Evolutionary conservation across 192 early-diverging fungal species (phyloP).

Genomic region (Coemansia brasiliensis): DNA sequence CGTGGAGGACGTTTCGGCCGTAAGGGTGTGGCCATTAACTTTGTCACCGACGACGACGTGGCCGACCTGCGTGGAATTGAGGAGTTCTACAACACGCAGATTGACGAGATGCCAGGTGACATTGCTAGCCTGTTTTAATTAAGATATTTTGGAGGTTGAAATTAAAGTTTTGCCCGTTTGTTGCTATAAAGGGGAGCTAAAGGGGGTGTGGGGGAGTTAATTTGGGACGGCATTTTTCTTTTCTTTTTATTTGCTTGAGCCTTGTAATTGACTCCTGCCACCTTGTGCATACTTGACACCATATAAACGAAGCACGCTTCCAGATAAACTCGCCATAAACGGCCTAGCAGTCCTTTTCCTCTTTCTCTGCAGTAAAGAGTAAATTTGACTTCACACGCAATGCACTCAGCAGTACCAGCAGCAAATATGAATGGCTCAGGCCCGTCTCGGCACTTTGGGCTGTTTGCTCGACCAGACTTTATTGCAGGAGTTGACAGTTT

Average conservation of each 20-base stretch:
- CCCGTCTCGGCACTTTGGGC: slow-evolving; percentile 11
- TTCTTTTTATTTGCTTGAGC: no score
- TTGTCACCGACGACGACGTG: slow-evolving; percentile 95
- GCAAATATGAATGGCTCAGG: slow-evolving; percentile 2
- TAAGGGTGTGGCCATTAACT: slow-evolving; percentile 99
- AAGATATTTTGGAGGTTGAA: no score
- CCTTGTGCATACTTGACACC: neutral
- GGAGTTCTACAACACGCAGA: slow-evolving; percentile 98
- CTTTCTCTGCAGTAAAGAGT: neutral
- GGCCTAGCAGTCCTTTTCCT: neutral
- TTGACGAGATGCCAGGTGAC: slow-evolving; percentile 99
- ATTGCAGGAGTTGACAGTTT: slow-evolving; percentile 30
- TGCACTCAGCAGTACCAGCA: slow-evolving; percentile 12
- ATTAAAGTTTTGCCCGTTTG: no score
- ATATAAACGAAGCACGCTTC: neutral
- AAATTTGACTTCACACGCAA: slow-evolving; percentile 2
- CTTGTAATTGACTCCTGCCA: no score
- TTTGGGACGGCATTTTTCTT: neutral
- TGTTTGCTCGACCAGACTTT: slow-evolving; percentile 37
- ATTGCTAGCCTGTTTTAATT: slow-evolving; percentile 82
- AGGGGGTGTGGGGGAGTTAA: neutral
- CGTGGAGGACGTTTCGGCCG: slow-evolving; percentile 99
- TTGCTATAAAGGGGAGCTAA: no score
- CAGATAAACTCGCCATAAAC: no score
- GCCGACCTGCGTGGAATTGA: slow-evolving; percentile 85